Evolutionary conservation across 2,329 filamentous ascomycete genomes (phyloP), one percentile per base, ranked within the genome.

Genomic region (Zopfia rhizophila): DNA sequence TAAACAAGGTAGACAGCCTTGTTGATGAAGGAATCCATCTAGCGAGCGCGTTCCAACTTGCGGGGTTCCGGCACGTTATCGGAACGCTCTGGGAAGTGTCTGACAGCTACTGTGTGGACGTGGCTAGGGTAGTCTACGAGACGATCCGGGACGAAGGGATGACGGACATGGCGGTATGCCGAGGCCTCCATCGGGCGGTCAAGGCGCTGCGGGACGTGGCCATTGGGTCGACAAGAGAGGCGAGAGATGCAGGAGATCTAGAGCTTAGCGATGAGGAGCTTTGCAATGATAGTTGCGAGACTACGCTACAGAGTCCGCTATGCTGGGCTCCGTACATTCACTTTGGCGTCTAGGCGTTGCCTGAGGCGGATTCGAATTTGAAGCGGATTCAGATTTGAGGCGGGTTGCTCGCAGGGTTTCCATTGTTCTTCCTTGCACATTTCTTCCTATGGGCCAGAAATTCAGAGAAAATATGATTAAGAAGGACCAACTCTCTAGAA

Each of bases 1-100:
- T 51, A 12, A 62, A 56, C 17, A 47, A 51, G 6, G 38, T 54
- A 4, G 45, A 59, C 0, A 40, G 33, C 1, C 45, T 70, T 3
- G 5, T 60, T 0, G 75, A 78, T 24, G 74, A 78, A 41, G 49
- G 47, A 1, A 61, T 78, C 5, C 71, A 77, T 44, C 53, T 78
- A 0, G 54, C 65, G 5, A 69, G 58, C 30, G 69, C 68, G 0
- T 77, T 46, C 40, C 72, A 77, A 51, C 51, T 55, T 6, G 50
- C 50, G 3, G 56, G 56, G 8, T 60, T 58, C 24, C 39, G 38
- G n/a, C 54, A 60, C 45, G 73, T 77, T 4, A 54, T 78, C 32
- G 74, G 75, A 0, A 72, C 72, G 0, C 55, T 77, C 0, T 78
- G 73, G 75, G 50, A 67, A 4, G 69, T 74, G 0, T 47, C 56